Percentiles rank a stretch among this genome's conserved stretches.
Evolutionary conservation across 129 eudicot species (phyloP).

Genomic region (Pseudognaphalium luteoalbum): DNA sequence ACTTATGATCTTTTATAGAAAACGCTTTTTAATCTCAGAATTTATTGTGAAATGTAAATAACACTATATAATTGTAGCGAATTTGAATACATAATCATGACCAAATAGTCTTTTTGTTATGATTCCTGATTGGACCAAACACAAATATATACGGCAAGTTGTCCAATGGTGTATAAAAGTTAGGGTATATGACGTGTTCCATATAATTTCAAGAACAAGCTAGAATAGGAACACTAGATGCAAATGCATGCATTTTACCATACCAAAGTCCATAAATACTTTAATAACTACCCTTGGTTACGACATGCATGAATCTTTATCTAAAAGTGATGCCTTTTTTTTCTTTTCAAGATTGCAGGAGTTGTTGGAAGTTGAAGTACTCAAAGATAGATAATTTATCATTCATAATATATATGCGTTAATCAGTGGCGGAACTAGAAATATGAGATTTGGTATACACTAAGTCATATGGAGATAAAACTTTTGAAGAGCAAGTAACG

Average conservation of each 20-base stretch:
- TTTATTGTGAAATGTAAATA: neutral
- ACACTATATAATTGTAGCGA: neutral
- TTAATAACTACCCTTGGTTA: neutral
- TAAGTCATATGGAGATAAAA: too few relatives aligned
- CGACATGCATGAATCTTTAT: conserved; percentile 27
- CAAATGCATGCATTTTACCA: conserved; percentile 25
- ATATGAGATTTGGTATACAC: too few relatives aligned
- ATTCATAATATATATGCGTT: too few relatives aligned
- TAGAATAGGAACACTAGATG: conserved; percentile 15
- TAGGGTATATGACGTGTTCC: neutral
- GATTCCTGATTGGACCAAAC: neutral
- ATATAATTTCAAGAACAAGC: neutral
- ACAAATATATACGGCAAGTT: neutral
- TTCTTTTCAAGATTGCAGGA: conserved; percentile 14
- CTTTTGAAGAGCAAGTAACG: too few relatives aligned
- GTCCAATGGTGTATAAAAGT: neutral
- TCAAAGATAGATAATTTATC: too few relatives aligned
- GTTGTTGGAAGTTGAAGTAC: conserved; percentile 3
- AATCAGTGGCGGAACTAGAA: too few relatives aligned
- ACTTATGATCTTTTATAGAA: too few relatives aligned
- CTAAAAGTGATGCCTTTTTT: neutral
- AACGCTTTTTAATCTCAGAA: too few relatives aligned
- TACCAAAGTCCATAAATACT: conserved; percentile 14
- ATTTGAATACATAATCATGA: neutral
- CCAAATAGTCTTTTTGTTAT: neutral